Conservation (phyloP, 129 eudicot species). For the Erigeron canadensis region DNA sequence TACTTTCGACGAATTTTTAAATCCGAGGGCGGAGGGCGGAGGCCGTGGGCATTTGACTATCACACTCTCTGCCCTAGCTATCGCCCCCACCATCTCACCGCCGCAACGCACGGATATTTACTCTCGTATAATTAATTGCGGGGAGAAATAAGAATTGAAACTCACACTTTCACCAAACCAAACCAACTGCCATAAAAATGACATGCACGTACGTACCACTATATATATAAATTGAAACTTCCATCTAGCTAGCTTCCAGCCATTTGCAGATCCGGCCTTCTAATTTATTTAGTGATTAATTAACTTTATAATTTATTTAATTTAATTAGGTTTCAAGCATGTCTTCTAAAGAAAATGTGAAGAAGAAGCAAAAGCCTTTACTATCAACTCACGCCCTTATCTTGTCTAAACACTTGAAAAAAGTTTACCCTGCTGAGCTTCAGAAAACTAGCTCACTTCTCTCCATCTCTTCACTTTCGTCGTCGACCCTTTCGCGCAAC, state of each 20-base stretch:
- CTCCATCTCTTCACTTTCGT: constrained; percentile 69
- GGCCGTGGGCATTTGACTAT: no score
- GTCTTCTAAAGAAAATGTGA: constrained; percentile 55
- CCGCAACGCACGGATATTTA: no score
- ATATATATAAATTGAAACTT: constrained; percentile 8
- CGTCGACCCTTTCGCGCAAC: constrained; percentile 52
- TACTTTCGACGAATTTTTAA: no score
- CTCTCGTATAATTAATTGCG: no score
- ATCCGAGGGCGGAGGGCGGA: no score
- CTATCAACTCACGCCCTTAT: constrained; percentile 36
- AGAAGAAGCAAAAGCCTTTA: constrained; percentile 42
- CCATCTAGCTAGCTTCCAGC: no score
- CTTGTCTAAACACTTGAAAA: constrained; percentile 56
- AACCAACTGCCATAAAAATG: constrained; percentile 4
- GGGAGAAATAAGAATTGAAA: no score
- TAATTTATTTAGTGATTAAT: no score
- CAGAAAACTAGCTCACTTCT: constrained; percentile 53
- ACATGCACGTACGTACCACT: neutral
- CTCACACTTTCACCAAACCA: constrained; percentile 44
- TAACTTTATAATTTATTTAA: no score
- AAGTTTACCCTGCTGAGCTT: constrained; percentile 59
- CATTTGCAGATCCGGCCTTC: no score
- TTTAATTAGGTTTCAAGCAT: constrained; percentile 30
- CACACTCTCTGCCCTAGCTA: no score
- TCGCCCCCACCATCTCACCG: no score